These are phyloP conservation scores for Helicocarpus griseus DNA, from an alignment of 2,329 filamentous ascomycete species.

Conservation along the genomic window DNA sequence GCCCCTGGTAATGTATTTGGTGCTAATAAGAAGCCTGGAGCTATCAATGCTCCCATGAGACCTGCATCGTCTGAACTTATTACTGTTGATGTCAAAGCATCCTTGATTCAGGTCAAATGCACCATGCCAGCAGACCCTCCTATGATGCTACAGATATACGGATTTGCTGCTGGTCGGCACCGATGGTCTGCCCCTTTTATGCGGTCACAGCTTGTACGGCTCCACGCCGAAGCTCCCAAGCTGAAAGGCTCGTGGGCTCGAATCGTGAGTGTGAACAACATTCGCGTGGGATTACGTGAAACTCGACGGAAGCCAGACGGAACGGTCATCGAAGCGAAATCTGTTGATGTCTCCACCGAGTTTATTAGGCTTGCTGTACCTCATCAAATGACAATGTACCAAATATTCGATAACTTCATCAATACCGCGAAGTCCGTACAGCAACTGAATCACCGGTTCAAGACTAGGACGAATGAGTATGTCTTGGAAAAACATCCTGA, in stretches of 20 bases:
- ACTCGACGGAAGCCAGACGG: constrained; percentile 59
- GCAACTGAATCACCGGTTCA: constrained; percentile 89
- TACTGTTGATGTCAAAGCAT: constrained; percentile 70
- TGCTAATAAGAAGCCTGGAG: not conserved
- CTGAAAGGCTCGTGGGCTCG: constrained; percentile 79
- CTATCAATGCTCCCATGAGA: not conserved
- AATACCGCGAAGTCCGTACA: constrained; percentile 80
- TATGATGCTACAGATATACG: constrained; percentile 81
- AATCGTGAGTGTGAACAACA: constrained; percentile 70
- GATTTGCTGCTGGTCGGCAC: constrained; percentile 71
- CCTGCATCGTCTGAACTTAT: constrained; percentile 52
- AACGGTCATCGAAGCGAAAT: constrained; percentile 59
- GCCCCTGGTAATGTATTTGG: not conserved
- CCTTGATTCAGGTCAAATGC: constrained; percentile 77
- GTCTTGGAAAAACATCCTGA: constrained; percentile 78
- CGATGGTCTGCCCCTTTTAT: constrained; percentile 80
- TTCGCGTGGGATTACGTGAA: constrained; percentile 71
- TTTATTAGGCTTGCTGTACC: constrained; percentile 82
- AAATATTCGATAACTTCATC: constrained; percentile 84
- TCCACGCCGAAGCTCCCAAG: constrained; percentile 80
- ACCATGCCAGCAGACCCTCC: constrained; percentile 82
- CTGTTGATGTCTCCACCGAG: constrained; percentile 75
- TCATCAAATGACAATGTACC: constrained; percentile 80
- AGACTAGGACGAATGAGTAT: constrained; percentile 78
- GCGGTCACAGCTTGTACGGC: constrained; percentile 63